Evolutionary conservation across 2,329 filamentous ascomycete species (phyloP), one percentile per base, ranked within the genome.

Genomic region (Colletotrichum scovillei): DNA sequence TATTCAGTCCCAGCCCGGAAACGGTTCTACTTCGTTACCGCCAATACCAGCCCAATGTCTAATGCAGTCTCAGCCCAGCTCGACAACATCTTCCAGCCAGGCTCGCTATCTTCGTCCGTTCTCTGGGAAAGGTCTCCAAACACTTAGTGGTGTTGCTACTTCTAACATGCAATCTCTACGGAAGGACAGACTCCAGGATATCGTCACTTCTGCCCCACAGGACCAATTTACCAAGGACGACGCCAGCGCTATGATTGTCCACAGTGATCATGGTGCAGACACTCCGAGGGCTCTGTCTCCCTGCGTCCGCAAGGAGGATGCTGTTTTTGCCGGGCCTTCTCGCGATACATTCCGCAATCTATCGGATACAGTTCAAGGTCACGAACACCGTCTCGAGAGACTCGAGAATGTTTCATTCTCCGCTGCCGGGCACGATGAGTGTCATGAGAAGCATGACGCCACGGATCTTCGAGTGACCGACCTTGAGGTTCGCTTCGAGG

Each of bases 321-420:
- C 74, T n/a, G 52, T 76, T 11, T 76, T 76, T 56, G 74, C 63
- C 24, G 63, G 57, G 16, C 74, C 82, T 5, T 77, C 81, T 30
- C 81, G 79, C 6, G 82, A 83, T 38, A 81, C 82, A 2, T 81
- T 89, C 65, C 83, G 84, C 70, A 84, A 86, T 58, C 76, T 91
- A 8, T 83, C 86, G 4, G 85, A 88, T 56, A 85, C 86, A n/a
- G 86, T 92, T 72, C 84, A 88, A 71, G 87, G 88, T 22, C 89
- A 95, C 72, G 90, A 90, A 49, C 86, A 89, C 65, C 91, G 94
- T 1, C 81, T 96, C 14, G 92, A 94, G 62, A 84, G 86, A 68
- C 85, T 95, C 6, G 94, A 96, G 81, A 93, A 88, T 63, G 85
- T 89, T 1, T 95, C 92, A 0, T 94, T 95, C 77, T 90, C 90